Evolutionary conservation across 371 early-diverging fungal species (phyloP), one percentile per base, ranked within the genome.

Genomic region (Mortierella sp.): DNA sequence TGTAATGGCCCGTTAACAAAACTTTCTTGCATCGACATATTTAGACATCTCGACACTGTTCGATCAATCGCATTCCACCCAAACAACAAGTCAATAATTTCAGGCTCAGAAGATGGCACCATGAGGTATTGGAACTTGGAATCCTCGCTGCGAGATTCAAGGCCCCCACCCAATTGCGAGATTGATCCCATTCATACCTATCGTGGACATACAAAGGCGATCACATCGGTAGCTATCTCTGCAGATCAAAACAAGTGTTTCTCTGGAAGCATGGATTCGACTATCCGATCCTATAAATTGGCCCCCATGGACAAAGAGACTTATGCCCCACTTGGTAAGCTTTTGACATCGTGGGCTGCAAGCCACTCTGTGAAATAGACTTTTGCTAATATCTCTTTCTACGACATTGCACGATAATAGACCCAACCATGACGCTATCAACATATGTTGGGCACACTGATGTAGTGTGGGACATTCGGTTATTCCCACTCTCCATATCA

Each of bases 41-140:
- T 23, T 75, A 94, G 95, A 72, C 97, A 96, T 72, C 69, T 95
- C 22, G 97, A 95, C 76, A 86, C 93, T 0, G 91, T 96, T 4
- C 87, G 95, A 31, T 76, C 92, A 3, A 85, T 95, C 12, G 85
- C 86, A 23, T 94, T 94, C 67, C 93, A 95, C 71, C 88, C 91
- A 19, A 73, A 55, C 8, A 89, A 91, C 49, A 84, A 86, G 64
- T 76, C 89, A 0, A 75, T 95, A 28, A 85, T 92, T 15, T 90
- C 95, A 1, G 94, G 92, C 9, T 93, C 94, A 2, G 96, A 96
- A 66, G 97, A 96, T 83, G 89, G 90, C 5, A 95, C 95, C 2
- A 91, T 93, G 43, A 95, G 94, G 70, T 81, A 94, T 34, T 95
- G 95, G 95, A 90, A 89, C 60, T 58, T 91, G 56, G 83, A 86